A percentile compares a stretch with the other conserved stretches of the same genome.
phyloP scores from a whole-genome alignment of 164 flowering plant species.

The Hamamelis virginiana region DNA sequence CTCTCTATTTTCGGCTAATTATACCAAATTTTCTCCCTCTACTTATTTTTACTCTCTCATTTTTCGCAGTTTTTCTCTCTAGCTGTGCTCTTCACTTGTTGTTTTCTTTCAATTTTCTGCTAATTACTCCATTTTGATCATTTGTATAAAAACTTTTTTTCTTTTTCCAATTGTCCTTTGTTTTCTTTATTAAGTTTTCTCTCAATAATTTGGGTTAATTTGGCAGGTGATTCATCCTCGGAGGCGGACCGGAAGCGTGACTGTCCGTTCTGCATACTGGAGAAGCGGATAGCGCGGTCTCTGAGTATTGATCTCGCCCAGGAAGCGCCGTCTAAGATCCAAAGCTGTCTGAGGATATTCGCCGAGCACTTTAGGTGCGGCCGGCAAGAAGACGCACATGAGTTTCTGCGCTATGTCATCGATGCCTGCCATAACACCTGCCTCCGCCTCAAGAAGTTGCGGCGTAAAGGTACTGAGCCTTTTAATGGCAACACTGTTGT shows the following conservation, averaged over 20 bases:
- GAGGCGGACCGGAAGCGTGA: constrained; percentile 46
- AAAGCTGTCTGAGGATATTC: constrained; percentile 58
- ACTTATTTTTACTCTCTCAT: too few relatives aligned
- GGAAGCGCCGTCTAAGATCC: constrained; percentile 74
- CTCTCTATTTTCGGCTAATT: too few relatives aligned
- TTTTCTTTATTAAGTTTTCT: neutral
- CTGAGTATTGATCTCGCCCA: constrained; percentile 47
- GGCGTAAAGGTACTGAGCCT: constrained; percentile 26
- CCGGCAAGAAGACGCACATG: constrained; percentile 97
- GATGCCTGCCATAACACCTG: constrained; percentile 91
- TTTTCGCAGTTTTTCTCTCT: too few relatives aligned
- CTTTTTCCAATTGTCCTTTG: neutral
- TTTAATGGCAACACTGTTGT: constrained; percentile 40
- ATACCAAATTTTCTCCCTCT: too few relatives aligned
- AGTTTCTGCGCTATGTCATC: constrained; percentile 86
- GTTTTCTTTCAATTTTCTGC: neutral
- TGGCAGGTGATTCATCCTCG: constrained; percentile 45
- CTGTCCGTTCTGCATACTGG: constrained; percentile 86
- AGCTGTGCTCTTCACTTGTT: too few relatives aligned
- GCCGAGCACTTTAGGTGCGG: constrained; percentile 72
- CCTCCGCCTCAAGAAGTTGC: constrained; percentile 64
- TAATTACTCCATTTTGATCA: neutral
- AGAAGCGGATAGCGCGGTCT: constrained; percentile 68
- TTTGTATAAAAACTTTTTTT: neutral
- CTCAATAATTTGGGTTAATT: neutral